Evolutionary conservation across 139 green algal genomes (phyloP), one percentile per base, ranked within the genome.

Genomic region (Picochlorum sp.): DNA sequence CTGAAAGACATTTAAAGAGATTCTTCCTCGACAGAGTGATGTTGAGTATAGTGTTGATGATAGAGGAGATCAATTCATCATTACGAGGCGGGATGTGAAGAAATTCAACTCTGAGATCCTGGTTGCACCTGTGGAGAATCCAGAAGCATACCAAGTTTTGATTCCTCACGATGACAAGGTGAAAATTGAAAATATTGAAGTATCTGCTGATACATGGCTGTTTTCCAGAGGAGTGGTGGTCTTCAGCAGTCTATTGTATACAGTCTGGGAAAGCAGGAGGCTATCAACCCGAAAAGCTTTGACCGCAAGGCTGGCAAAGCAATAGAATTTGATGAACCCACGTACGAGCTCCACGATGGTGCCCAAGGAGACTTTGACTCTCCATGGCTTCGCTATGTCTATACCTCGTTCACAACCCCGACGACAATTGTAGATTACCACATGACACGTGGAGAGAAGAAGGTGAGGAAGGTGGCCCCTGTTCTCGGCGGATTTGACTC

Each of bases 71-170:
- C 66, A 80, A 55, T 66, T 89, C 16, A 80, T 86, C 62, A 77
- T 94, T 56, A 78, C 67, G 5, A 41, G 45, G 38, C 75, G 85
- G 15, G 85, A 88, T 59, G 26, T 70, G 21, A 61, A 73, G 4
- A 68, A 71, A 10, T 89, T 84, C 50, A 97, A 96, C 79, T 88
- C 75, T 4, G 85, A 96, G 68, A 65, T 97, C 45, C 62, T 92
- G 20, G 72, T 88, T 6, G 74, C 79, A 6, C 81, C 81, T 16
- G 30, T 85, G 1, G 32, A 30, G 1, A 23, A 82, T 44, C 73
- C 78, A 3, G 44, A 57, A 7, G 62, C 81, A 13, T 77, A 75
- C 47, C 21, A 5, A 14, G 26, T 66, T 80, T 75, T 92, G 37
- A 70, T 96, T 10, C 79, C 81, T 0, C 89, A 96, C 72, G 64